Evolutionary conservation across 208 protist genomes (phyloP).

Genomic region (Leishmania amazonensis): DNA sequence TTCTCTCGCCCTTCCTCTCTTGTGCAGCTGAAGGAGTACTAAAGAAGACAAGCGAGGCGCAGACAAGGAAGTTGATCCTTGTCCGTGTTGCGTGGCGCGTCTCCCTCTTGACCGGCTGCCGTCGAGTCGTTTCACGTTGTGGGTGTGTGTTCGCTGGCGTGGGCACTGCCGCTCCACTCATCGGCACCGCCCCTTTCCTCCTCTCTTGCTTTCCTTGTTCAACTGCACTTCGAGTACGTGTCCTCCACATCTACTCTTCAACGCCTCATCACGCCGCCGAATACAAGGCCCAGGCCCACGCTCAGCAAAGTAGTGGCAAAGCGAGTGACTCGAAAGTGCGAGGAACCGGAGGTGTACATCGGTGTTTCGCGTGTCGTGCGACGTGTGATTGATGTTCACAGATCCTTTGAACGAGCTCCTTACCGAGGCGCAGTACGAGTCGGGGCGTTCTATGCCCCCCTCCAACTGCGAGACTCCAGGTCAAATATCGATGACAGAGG

Average conservation of each 20-base stretch:
- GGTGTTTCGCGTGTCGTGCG: neutral
- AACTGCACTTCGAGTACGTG: neutral
- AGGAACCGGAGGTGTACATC: neutral
- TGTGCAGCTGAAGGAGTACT: neutral
- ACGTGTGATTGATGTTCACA: neutral
- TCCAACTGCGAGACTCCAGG: constrained; percentile 2
- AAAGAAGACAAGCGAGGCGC: neutral
- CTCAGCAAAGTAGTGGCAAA: neutral
- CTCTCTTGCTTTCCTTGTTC: neutral
- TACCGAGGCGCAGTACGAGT: neutral
- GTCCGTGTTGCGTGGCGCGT: neutral
- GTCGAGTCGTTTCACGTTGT: neutral
- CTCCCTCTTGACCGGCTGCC: neutral
- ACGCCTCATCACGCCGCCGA: neutral
- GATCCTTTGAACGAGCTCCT: constrained; percentile 3
- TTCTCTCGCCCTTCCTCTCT: neutral
- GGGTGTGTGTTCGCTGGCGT: neutral
- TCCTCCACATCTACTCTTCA: neutral
- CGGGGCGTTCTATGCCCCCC: neutral
- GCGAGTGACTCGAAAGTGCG: neutral
- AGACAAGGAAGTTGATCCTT: neutral
- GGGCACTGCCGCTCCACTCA: neutral
- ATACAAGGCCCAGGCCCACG: neutral
- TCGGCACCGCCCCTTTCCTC: neutral
- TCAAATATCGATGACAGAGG: constrained; percentile 17